Percentiles rank a stretch among this genome's conserved stretches.
These are phyloP conservation scores for Alnus glutinosa DNA, from an alignment of 306 rosid genomes.

Conservation along the genomic window DNA sequence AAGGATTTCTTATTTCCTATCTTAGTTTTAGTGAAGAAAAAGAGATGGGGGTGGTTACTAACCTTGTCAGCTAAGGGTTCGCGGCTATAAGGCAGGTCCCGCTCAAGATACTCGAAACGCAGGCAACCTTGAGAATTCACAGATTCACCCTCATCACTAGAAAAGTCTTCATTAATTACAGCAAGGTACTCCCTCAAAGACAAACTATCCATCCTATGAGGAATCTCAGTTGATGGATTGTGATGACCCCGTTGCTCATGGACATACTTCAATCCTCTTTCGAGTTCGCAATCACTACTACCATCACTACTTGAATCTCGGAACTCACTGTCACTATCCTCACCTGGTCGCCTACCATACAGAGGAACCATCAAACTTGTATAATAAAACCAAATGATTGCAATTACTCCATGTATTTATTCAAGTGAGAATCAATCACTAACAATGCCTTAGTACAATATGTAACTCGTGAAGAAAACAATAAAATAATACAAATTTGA, in stretches of 20 bases:
- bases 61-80: constrained; percentile 96
- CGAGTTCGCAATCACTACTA: constrained; percentile 75
- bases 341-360: constrained; percentile 63
- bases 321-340: constrained; percentile 84
- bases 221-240: constrained; percentile 39
- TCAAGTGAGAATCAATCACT: background rate
- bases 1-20: background rate
- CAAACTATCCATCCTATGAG: constrained; percentile 52
- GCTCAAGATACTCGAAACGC: constrained; percentile 78
- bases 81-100: constrained; percentile 72
- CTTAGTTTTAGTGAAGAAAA: background rate
- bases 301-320: constrained; percentile 91
- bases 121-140: constrained; percentile 59
- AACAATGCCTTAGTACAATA: background rate
- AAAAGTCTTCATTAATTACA: constrained; percentile 63
- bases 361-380: constrained; percentile 17
- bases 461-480: background rate
- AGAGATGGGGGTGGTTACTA: constrained; percentile 11
- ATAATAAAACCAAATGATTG: background rate
- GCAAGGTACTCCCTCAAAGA: constrained; percentile 57
- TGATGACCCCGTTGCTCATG: constrained; percentile 51
- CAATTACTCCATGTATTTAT: background rate
- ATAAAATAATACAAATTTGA: background rate
- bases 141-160: constrained; percentile 85
- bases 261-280: constrained; percentile 41